Evolutionary conservation across 1,284 basidiomycete genomes (phyloP).

Genomic region (Fomitopsis pinicola): DNA sequence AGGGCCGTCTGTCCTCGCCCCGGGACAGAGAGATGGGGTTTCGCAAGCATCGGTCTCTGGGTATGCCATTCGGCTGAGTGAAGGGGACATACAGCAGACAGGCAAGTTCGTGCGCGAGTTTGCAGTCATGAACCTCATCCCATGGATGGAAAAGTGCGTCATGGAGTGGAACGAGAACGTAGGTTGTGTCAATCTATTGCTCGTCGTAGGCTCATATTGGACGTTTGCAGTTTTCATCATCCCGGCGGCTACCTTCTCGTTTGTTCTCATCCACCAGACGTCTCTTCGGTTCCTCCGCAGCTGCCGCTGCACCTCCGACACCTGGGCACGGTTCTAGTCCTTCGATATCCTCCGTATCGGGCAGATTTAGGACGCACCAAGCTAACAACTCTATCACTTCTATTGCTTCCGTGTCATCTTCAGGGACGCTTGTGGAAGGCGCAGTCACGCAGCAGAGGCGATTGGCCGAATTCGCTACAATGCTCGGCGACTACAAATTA

Average conservation of each 20-base stretch:
- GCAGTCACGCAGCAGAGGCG: constrained; percentile 65
- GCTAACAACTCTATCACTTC: constrained; percentile 31
- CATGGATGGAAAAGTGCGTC: constrained; percentile 95
- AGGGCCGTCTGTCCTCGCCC: constrained; percentile 13
- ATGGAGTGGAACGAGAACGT: constrained; percentile 93
- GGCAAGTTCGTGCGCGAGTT: constrained; percentile 88
- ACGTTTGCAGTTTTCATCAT: constrained; percentile 65
- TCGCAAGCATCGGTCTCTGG: constrained; percentile 7
- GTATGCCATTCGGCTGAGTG: constrained; percentile 40
- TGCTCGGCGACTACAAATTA: constrained; percentile 86
- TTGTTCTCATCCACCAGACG: constrained; percentile 88
- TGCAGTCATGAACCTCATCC: constrained; percentile 85
- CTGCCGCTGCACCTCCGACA: constrained; percentile 39
- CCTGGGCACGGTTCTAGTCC: constrained; percentile 27
- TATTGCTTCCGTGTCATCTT: constrained; percentile 25
- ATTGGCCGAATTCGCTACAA: constrained; percentile 95
- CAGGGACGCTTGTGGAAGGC: constrained; percentile 29
- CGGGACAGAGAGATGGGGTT: constrained; percentile 6
- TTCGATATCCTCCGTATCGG: constrained; percentile 39
- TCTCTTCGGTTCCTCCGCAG: constrained; percentile 67
- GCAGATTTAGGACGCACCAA: constrained; percentile 38
- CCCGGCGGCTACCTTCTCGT: constrained; percentile 76
- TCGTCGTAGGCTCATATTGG: neutral
- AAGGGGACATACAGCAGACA: constrained; percentile 78
- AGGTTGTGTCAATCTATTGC: constrained; percentile 15